Conservation (phyloP, 106 monocot genomes). For the Hemerocallis citrina region DNA sequence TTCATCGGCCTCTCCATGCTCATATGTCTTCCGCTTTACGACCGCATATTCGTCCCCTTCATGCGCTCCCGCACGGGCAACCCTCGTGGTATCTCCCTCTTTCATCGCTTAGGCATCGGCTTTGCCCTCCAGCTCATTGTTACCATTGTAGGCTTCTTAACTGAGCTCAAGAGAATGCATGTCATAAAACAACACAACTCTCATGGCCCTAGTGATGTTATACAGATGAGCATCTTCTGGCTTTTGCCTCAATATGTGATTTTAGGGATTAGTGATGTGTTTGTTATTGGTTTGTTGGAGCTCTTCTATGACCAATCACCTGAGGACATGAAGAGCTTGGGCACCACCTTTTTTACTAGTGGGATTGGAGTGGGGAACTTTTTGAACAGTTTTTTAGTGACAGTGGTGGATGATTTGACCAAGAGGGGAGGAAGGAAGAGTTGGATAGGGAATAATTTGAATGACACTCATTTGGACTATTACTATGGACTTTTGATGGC, state of each 20-base stretch:
- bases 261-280: conserved; percentile 62
- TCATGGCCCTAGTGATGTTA: not conserved
- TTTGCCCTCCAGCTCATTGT: conserved; percentile 37
- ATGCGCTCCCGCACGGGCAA: conserved; percentile 39
- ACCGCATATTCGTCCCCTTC: conserved; percentile 52
- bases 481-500: conserved; percentile 54
- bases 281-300: conserved; percentile 49
- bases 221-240: conserved; percentile 81
- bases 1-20: conserved; percentile 63
- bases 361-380: conserved; percentile 62
- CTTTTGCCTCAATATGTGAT: conserved; percentile 65
- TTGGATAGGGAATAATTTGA: conserved; percentile 67
- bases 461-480: conserved; percentile 61
- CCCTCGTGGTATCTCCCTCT: conserved; percentile 67
- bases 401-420: conserved; percentile 34
- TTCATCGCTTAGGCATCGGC: conserved; percentile 67
- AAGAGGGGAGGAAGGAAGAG: conserved; percentile 38
- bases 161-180: conserved; percentile 38
- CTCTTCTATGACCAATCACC: conserved; percentile 93
- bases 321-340: conserved; percentile 67
- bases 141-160: conserved; percentile 22
- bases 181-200: conserved; percentile 6
- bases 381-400: conserved; percentile 54
- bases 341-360: conserved; percentile 63
- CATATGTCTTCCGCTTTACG: conserved; percentile 49